Base-by-base conservation (phyloP, 768 basidiomycete species). In the Polyporus arcularius region DNA sequence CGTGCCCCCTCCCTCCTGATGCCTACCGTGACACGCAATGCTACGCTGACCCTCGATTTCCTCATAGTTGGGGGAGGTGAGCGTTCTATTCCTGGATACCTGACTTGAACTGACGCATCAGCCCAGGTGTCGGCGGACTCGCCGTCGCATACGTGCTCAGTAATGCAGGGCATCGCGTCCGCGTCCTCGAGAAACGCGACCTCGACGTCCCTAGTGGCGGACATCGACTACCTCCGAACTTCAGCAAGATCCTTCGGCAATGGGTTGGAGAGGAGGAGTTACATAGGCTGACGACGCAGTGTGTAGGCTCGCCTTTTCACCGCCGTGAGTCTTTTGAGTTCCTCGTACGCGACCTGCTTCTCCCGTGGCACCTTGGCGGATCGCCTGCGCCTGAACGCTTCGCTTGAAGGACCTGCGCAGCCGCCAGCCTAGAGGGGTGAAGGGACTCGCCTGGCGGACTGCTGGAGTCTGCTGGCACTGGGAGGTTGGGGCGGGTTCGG, bases 101-200 rank as follows among this genome's bases (percentile, higher is more conserved):
- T n/a, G 31, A 9, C 41, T 28, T 30, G 21, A 51, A n/a, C 51
- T 46, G 38, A 51, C 31, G 4, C 16, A 4, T 32, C 3, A 4
- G 8, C 8, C 30, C 35, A 65, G 80, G 82, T 14, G 76, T 87
- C 16, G 77, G 81, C 42, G 87, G 87, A 7, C 72, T 86, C 52
- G 79, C 86, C 2, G 74, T 79, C 39, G 86, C 86, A 8, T 81
- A 79, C 64, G 75, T 82, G n/a, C 75, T 89, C 45, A 77, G 77
- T 49, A 79, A 78, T 64, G 81, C 80, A 4, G 87, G 87, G 5
- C 87, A 89, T 71, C 73, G 75, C 38, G 86, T 87, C 12, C 73
- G 79, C 3, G 78, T 89, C 3, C 69, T 88, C 26, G 87, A 88
- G 60, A 72, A 70, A 15, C 74, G 76, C 57, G 79, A 78, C 15